Evolutionary conservation across 306 rosid genomes (phyloP).

Genomic region (Quercus ilex): DNA sequence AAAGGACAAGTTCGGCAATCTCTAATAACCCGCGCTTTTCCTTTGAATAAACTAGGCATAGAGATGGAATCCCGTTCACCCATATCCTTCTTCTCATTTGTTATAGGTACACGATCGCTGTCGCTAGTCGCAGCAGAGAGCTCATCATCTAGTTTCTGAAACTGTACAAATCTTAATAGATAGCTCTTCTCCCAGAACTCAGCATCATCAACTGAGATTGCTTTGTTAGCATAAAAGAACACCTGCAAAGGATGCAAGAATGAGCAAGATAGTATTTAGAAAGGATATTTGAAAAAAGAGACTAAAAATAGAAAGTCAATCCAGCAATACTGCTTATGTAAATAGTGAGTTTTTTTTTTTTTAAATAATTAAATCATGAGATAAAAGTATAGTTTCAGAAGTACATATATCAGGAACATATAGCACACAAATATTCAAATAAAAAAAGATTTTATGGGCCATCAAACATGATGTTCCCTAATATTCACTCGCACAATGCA

Average conservation of each 20-base stretch:
- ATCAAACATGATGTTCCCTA: not conserved
- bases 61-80: constrained; percentile 47
- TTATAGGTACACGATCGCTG: constrained; percentile 24
- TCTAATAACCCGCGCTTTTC: constrained; percentile 44
- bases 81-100: constrained; percentile 46
- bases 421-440: not conserved
- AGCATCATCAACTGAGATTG: constrained; percentile 66
- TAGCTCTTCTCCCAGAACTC: constrained; percentile 99
- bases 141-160: constrained; percentile 38
- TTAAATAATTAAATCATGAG: not conserved
- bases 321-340: constrained; percentile 1
- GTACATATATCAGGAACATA: not conserved
- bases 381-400: not conserved
- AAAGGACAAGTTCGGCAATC: constrained; percentile 64
- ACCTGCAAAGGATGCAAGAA: constrained; percentile 46
- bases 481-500: not conserved
- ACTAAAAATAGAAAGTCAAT: not conserved
- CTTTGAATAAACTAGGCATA: constrained; percentile 40
- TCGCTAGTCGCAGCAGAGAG: constrained; percentile 23
- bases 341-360: not conserved
- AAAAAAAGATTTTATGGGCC: not conserved
- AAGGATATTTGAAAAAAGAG: constrained; percentile 8
- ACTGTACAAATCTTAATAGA: constrained; percentile 51
- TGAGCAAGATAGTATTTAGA: constrained; percentile 19
- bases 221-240: constrained; percentile 75